phyloP scores from a whole-genome alignment of 768 basidiomycete species.

The Macrolepiota dolichaula region DNA sequence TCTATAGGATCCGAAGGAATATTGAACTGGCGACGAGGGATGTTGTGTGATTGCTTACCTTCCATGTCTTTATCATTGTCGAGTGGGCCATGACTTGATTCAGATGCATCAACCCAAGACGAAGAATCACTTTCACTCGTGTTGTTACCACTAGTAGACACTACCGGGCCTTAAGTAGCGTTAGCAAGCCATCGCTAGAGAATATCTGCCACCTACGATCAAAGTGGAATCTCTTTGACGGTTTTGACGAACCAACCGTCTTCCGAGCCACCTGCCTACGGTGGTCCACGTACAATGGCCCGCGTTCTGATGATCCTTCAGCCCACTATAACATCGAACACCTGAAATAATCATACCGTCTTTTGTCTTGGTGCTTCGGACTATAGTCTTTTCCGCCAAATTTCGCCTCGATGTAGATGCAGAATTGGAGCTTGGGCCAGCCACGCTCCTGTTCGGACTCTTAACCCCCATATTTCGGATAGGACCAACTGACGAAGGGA shows the following conservation, averaged over 20 bases:
- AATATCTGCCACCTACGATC: background rate
- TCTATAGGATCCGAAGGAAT: background rate
- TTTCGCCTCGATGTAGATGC: background rate
- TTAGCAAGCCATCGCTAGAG: background rate
- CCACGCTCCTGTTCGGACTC: background rate
- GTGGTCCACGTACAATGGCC: background rate
- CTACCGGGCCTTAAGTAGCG: background rate
- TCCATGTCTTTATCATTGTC: background rate
- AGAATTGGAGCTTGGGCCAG: background rate
- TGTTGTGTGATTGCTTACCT: background rate
- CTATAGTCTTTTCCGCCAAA: background rate
- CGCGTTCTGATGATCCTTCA: background rate
- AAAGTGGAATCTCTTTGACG: background rate
- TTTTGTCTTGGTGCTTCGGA: background rate
- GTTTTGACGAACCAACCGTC: background rate
- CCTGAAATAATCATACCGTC: background rate
- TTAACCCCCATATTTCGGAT: background rate
- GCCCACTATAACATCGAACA: background rate
- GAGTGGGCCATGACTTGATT: background rate
- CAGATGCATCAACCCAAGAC: background rate
- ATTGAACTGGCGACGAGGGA: background rate
- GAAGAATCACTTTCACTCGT: background rate
- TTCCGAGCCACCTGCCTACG: conserved; percentile 3
- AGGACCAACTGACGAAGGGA: background rate
- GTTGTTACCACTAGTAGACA: background rate